Evolutionary conservation across 495 filamentous ascomycete genomes (phyloP), one percentile per base, ranked within the genome.

Genomic region (Xylaria intraflava): DNA sequence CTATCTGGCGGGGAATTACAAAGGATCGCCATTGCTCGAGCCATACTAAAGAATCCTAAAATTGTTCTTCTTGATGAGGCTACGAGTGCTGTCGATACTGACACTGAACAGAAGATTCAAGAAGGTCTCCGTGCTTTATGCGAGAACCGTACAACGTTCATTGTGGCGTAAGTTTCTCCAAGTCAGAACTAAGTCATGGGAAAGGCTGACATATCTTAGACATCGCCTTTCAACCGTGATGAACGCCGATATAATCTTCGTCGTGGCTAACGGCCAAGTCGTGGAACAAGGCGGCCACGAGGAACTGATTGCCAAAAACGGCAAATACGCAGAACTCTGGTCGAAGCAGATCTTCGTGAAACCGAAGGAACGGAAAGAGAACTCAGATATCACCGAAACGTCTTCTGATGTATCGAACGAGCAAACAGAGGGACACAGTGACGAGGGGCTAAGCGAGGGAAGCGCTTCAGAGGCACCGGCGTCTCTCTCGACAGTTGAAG

Each of bases 1-100:
- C 70, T 91, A 20, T 89, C 85, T 8, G 86, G 86, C 11, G 88
- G 87, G 6, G 86, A 91, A 65, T 68, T 81, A 39, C 88, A 90
- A 65, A 79, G 87, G 36, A 72, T 91, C n/a, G 81, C 87, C 1
- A 88, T 90, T 67, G 87, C 88, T 17, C 78, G 86, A 72, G 61
- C 75, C 1, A 80, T 81, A 33, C 56, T 81, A 17, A 81, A 80
- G 57, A 57, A 66, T 41, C 78, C 78, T 2, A 67, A 78, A 27
- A 79, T 81, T 36, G 78, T 81, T 44, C 68, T 81, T 38, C 68
- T 81, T 10, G 78, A 81, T 45, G 78, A 81, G 55, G 78, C 78
- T 6, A 81, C 78, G 12, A 80, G 78, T 49, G 73, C 78, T 12
- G 78, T 81, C 26, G 78, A 81, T 58, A 81, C 79, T 8, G 78